Evolutionary conservation across 2,329 filamentous ascomycete genomes (phyloP).

Genomic region (Botryotinia globosa): DNA sequence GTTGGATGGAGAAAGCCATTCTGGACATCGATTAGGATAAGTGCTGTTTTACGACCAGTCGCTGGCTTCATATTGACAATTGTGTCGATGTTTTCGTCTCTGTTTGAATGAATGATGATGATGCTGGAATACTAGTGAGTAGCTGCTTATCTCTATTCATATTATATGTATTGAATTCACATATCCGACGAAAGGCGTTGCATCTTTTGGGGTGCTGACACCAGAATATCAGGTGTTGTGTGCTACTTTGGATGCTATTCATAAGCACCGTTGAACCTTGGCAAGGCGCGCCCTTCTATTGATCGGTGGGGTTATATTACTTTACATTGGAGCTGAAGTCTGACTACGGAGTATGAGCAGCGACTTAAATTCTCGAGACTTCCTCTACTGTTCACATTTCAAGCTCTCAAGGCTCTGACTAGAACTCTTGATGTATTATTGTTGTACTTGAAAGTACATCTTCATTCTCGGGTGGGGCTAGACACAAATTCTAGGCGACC

Average conservation of each 20-base stretch:
- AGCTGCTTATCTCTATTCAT: neutral
- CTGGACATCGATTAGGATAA: constrained; percentile 7
- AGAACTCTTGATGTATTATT: neutral
- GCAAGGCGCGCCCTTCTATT: neutral
- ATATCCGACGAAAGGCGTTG: too few relatives aligned
- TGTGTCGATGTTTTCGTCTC: neutral
- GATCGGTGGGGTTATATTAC: neutral
- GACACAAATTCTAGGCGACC: neutral
- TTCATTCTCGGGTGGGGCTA: neutral
- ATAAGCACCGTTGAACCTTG: neutral
- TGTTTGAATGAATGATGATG: neutral
- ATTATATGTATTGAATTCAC: neutral
- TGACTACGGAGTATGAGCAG: neutral
- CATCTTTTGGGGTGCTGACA: neutral
- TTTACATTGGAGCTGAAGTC: neutral
- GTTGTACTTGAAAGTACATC: neutral
- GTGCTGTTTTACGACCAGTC: neutral
- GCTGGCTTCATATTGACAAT: constrained; percentile 2
- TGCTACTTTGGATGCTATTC: neutral
- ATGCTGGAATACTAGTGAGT: neutral
- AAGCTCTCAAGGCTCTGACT: neutral
- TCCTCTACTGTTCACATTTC: neutral
- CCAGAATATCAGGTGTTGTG: neutral
- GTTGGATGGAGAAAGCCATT: neutral
- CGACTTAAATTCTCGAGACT: neutral